Evolutionary conservation across 2,329 filamentous ascomycete species (phyloP).

Genomic region (Penicillium fuscoglaucum): DNA sequence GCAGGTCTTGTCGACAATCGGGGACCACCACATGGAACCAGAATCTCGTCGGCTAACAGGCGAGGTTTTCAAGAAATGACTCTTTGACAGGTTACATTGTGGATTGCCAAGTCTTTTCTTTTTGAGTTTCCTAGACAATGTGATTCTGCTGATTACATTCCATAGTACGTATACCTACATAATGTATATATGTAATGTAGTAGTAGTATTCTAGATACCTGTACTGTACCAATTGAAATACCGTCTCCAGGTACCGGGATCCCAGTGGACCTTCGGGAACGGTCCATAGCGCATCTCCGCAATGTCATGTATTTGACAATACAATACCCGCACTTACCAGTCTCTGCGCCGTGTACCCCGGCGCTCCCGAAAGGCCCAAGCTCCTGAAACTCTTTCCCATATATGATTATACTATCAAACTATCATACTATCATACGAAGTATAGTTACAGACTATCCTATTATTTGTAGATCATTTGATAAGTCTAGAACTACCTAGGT

Average conservation of each 20-base stretch:
- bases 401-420: too few species aligned
- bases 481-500: not conserved
- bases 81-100: slow-evolving; percentile 9
- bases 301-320: slow-evolving; percentile 8
- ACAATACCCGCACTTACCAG: slow-evolving; percentile 6
- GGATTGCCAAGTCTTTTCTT: not conserved
- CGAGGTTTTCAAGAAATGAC: not conserved
- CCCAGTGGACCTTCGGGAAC: slow-evolving; percentile 19
- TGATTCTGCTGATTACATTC: not conserved
- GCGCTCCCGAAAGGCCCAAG: slow-evolving; percentile 11
- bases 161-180: too few species aligned
- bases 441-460: not conserved
- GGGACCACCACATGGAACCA: not conserved
- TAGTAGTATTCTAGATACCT: not conserved
- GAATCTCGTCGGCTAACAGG: not conserved
- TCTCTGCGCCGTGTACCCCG: slow-evolving; percentile 8
- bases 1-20: not conserved
- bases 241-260: slow-evolving; percentile 23
- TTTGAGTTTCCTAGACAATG: not conserved
- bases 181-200: too few species aligned
- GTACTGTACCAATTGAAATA: not conserved
- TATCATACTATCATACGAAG: too few species aligned
- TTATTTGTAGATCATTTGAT: slow-evolving; percentile 10
- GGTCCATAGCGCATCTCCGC: slow-evolving; percentile 18
- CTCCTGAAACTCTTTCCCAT: not conserved